phyloP scores from a whole-genome alignment of 441 rosid genomes.

The Bocquillonia castaneifolia region DNA sequence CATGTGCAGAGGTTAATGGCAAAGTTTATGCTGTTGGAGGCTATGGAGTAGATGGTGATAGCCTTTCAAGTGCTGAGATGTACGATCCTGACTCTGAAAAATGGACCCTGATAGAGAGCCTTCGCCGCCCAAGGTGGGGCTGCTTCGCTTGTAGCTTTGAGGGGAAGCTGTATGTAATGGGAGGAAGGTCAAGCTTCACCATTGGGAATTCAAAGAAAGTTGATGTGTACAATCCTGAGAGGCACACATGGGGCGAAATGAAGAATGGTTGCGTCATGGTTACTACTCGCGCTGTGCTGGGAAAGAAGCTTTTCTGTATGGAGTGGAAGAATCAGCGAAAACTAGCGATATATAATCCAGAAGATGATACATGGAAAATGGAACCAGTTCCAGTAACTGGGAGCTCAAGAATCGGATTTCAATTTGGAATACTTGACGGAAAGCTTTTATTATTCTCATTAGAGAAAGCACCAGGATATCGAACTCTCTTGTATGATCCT shows the following conservation, averaged over 20 bases:
- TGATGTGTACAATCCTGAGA: conserved; percentile 72
- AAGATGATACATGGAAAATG: conserved; percentile 74
- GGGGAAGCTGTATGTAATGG: conserved; percentile 93
- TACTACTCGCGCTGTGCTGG: conserved; percentile 86
- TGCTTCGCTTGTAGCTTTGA: conserved; percentile 76
- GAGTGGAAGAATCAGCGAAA: conserved; percentile 97
- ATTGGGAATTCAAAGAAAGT: conserved; percentile 83
- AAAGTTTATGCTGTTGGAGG: conserved; percentile 84
- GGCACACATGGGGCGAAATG: conserved; percentile 65
- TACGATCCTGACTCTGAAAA: conserved; percentile 59
- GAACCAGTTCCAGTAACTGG: conserved; percentile 81
- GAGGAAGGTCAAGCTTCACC: conserved; percentile 94
- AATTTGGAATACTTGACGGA: conserved; percentile 70
- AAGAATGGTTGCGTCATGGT: conserved; percentile 94
- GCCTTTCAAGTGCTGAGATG: conserved; percentile 79
- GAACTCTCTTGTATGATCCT: conserved; percentile 72
- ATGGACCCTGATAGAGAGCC: conserved; percentile 71
- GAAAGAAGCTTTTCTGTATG: conserved; percentile 72
- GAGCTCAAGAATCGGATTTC: conserved; percentile 63
- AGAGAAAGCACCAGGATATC: conserved; percentile 51
- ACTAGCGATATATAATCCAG: conserved; percentile 61
- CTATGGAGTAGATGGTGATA: conserved; percentile 57
- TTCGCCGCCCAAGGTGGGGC: conserved; percentile 90
- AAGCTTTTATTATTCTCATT: conserved; percentile 70
- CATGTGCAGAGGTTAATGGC: conserved; percentile 82